Evolutionary conservation across 1,284 basidiomycete species (phyloP).

Genomic region (Puccinia horiana): DNA sequence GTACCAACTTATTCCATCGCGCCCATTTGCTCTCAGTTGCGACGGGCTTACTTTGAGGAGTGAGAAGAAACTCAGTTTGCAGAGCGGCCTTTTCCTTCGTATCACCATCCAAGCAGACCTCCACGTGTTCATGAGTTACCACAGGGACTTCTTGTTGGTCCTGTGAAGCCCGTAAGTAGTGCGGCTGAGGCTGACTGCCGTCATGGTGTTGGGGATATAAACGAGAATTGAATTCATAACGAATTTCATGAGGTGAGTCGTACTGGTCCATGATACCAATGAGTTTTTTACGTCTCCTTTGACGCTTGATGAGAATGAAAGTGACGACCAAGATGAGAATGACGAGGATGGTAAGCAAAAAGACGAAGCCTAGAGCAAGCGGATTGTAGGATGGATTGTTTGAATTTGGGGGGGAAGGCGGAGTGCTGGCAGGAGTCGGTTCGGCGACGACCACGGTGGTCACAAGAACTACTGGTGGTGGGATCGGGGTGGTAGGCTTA

Average conservation of each 20-base stretch:
- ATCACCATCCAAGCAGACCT: slow-evolving; percentile 1
- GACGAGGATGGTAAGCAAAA: slow-evolving; percentile 18
- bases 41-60: neutral
- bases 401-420: neutral
- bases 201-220: slow-evolving; percentile 30
- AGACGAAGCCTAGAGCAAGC: slow-evolving; percentile 25
- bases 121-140: neutral
- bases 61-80: slow-evolving; percentile 17
- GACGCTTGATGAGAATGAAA: slow-evolving; percentile 30
- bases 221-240: slow-evolving; percentile 30
- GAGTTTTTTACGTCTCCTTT: slow-evolving; percentile 15
- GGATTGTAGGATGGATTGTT: neutral
- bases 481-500: neutral
- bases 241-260: neutral
- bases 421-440: neutral
- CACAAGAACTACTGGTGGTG: slow-evolving; percentile 6
- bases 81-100: slow-evolving; percentile 18
- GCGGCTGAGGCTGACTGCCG: neutral
- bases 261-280: neutral
- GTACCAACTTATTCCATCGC: slow-evolving; percentile 3
- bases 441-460: slow-evolving; percentile 25
- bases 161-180: neutral
- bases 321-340: slow-evolving; percentile 23
- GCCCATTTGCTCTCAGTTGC: neutral
- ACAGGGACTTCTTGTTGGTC: neutral